These are phyloP conservation scores for Trichoderma simmonsii DNA, from an alignment of 2,329 filamentous ascomycete species.

Conservation along the genomic window DNA sequence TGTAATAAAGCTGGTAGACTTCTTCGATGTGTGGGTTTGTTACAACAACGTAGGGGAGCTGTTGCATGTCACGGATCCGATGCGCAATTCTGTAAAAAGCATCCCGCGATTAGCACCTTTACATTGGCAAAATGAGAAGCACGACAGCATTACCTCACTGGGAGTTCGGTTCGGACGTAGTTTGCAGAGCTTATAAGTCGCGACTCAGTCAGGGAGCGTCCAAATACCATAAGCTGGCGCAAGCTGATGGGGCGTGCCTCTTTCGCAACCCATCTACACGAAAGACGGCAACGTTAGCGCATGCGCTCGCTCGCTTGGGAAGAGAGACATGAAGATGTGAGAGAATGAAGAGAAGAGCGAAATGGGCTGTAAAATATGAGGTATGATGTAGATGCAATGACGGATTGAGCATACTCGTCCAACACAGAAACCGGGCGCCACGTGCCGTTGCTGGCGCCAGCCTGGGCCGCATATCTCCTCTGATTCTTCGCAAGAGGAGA, in stretches of 20 bases:
- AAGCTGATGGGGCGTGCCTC: conserved; percentile 94
- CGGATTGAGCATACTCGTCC: conserved; percentile 52
- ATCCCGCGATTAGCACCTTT: background rate
- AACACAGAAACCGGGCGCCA: conserved; percentile 63
- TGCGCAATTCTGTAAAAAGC: conserved; percentile 68
- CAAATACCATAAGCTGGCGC: conserved; percentile 95
- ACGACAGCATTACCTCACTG: conserved; percentile 26
- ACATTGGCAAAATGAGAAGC: background rate
- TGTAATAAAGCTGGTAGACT: conserved; percentile 95
- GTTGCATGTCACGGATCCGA: conserved; percentile 95
- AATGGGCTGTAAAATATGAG: background rate
- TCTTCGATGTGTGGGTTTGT: conserved; percentile 92
- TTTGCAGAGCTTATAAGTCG: conserved; percentile 92
- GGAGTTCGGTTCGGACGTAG: conserved; percentile 89
- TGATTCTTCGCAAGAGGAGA: conserved; percentile 11
- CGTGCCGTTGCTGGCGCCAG: conserved; percentile 36
- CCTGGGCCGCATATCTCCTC: conserved; percentile 24
- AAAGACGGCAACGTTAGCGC: conserved; percentile 2
- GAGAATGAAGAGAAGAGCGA: background rate
- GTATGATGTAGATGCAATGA: background rate
- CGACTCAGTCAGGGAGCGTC: conserved; percentile 83
- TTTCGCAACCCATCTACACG: conserved; percentile 79
- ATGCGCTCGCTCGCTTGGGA: background rate
- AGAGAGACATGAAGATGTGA: background rate
- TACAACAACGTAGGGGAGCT: conserved; percentile 89